These are phyloP conservation scores for Paramecium bursaria DNA, from an alignment of 73 alveolate genomes.

Conservation along the genomic window DNA sequence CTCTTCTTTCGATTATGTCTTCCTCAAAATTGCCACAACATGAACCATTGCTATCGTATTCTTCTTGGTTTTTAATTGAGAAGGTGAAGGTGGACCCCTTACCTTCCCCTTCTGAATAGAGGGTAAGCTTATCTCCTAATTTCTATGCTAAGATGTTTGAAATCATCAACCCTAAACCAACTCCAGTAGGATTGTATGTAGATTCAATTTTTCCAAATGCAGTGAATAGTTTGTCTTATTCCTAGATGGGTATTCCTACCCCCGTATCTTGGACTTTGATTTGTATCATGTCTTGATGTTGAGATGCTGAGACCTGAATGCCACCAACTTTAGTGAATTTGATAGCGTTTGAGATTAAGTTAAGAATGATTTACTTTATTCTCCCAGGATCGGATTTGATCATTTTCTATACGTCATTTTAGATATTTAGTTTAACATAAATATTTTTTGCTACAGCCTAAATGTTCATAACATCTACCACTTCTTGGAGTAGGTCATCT, in stretches of 20 bases:
- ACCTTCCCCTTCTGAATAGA: conserved; percentile 20
- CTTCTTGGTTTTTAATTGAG: background rate
- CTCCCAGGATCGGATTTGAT: conserved; percentile 67
- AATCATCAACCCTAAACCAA: conserved; percentile 71
- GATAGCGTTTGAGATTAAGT: conserved; percentile 69
- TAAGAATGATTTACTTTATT: conserved; percentile 65
- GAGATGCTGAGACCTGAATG: background rate
- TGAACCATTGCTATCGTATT: background rate
- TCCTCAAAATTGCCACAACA: background rate
- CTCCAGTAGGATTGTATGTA: conserved; percentile 53
- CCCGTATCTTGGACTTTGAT: conserved; percentile 72
- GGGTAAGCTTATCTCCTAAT: conserved; percentile 60
- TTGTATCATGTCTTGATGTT: conserved; percentile 20
- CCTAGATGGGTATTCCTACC: conserved; percentile 69
- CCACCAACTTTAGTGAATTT: conserved; percentile 71
- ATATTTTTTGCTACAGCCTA: conserved; percentile 56
- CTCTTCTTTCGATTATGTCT: conserved; percentile 6
- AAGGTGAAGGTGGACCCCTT: conserved; percentile 40
- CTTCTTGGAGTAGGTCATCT: conserved; percentile 46
- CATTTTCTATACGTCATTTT: conserved; percentile 9
- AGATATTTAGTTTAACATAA: conserved; percentile 21
- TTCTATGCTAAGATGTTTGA: conserved; percentile 62
- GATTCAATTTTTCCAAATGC: conserved; percentile 63
- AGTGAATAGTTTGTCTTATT: conserved; percentile 57
- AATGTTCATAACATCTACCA: conserved; percentile 52